Evolutionary conservation across 75 land plant genomes (phyloP), one percentile per base, ranked within the genome.

Genomic region (Selaginella tamariscina): DNA sequence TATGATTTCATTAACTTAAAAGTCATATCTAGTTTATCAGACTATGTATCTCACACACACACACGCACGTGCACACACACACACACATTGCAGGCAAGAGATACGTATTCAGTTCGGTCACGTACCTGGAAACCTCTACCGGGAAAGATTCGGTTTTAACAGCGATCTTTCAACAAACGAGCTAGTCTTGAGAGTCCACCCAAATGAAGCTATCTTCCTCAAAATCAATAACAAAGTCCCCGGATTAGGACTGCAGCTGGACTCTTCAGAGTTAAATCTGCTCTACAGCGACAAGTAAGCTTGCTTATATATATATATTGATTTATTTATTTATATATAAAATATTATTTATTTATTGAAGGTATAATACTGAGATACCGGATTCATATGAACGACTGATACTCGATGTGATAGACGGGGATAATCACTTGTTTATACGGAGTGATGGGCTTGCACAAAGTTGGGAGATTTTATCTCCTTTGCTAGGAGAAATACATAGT

Each of bases 181-280:
- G 71, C 77, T 89, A 5, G 68, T 89, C 26, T 55, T 90, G 1
- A 71, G 86, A 24, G 81, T 75, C 18, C 49, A 67, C 31, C 92
- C 96, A 27, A 84, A 85, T 31, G 88, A 85, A 65, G 94, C 83
- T 27, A 90, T 90, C 31, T 59, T 71, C 8, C 31, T 90, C 56
- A 85, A 76, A 54, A 75, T 90, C 69, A 90, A 87, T 71, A 90
- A 90, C 60, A 90, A 90, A 64, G 71, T 90, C 54, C 96, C 96
- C 1, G 96, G 96, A 2, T 33, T 90, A 28, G 88, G 80, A 8
- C 20, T 88, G 72, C 79, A 77, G 31, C 60, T 90, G 71, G 96
- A 90, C 75, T 74, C 79, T 64, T 75, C 82, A 28, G 82, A 89
- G 39, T 76, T 89, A 9, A 89, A 89, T 74, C 65, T 89, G 73